A percentile compares a stretch with the other conserved stretches of the same genome.
Evolutionary conservation across 2,329 filamentous ascomycete genomes (phyloP).

Genomic region (Colletotrichum euphorbiae): DNA sequence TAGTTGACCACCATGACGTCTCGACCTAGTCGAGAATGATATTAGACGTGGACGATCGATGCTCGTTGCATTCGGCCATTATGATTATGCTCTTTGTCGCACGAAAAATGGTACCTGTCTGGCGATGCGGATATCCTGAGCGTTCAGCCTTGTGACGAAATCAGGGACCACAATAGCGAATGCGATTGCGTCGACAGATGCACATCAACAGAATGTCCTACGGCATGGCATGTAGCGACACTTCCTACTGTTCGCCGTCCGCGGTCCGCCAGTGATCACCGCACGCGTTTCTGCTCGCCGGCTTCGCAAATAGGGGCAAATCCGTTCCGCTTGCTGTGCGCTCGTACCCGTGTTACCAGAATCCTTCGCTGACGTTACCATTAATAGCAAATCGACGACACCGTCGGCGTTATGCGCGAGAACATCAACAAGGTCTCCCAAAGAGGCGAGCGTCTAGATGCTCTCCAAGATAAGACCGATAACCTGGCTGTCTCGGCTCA

Average conservation of each 20-base stretch:
- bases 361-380: slow-evolving; percentile 39
- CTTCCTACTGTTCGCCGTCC: not conserved
- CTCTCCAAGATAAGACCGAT: slow-evolving; percentile 93
- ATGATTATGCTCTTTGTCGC: not conserved
- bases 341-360: slow-evolving; percentile 18
- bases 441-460: slow-evolving; percentile 89
- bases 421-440: slow-evolving; percentile 98
- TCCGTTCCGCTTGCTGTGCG: slow-evolving; percentile 21
- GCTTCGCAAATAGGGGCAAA: slow-evolving; percentile 28
- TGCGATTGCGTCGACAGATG: not conserved
- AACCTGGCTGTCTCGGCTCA: slow-evolving; percentile 93
- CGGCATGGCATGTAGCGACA: not conserved
- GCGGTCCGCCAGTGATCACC: not conserved
- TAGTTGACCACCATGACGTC: slow-evolving; percentile 2
- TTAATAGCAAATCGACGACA: slow-evolving; percentile 93
- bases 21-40: not conserved
- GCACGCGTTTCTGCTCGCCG: not conserved
- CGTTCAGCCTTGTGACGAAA: not conserved
- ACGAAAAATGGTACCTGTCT: not conserved
- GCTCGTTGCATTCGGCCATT: not conserved
- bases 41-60: not conserved
- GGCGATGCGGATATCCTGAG: not conserved
- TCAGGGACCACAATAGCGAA: not conserved
- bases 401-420: slow-evolving; percentile 93
- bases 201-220: not conserved